A percentile compares a stretch with the other conserved stretches of the same genome.
These are phyloP conservation scores for Botrytis paeoniae DNA, from an alignment of 2,329 filamentous ascomycete species.

Conservation along the genomic window DNA sequence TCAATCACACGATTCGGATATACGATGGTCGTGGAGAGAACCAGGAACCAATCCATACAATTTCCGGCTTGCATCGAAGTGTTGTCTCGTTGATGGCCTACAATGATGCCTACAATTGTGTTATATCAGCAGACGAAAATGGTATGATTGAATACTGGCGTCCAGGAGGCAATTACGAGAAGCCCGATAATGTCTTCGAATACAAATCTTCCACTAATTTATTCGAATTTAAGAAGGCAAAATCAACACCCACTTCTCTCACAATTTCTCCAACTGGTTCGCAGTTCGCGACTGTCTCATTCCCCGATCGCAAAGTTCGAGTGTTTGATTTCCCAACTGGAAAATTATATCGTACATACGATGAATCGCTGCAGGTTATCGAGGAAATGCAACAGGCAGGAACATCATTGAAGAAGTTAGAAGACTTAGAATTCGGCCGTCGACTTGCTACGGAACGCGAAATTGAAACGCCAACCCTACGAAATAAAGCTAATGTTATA, in stretches of 20 bases:
- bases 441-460: slow-evolving; percentile 83
- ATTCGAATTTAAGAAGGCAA: slow-evolving; percentile 96
- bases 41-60: slow-evolving; percentile 69
- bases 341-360: slow-evolving; percentile 88
- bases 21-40: slow-evolving; percentile 89
- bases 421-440: slow-evolving; percentile 88
- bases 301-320: slow-evolving; percentile 89
- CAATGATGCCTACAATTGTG: slow-evolving; percentile 85
- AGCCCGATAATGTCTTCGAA: slow-evolving; percentile 86
- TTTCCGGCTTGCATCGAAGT: slow-evolving; percentile 76
- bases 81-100: slow-evolving; percentile 84
- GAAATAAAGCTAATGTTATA: slow-evolving; percentile 75
- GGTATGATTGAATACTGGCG: slow-evolving; percentile 98
- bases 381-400: slow-evolving; percentile 97
- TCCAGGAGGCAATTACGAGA: slow-evolving; percentile 76
- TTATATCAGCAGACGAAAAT: slow-evolving; percentile 80
- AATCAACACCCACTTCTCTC: slow-evolving; percentile 76
- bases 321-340: slow-evolving; percentile 89
- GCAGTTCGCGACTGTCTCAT: slow-evolving; percentile 83
- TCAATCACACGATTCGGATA: slow-evolving; percentile 69
- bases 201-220: slow-evolving; percentile 92
- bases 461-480: slow-evolving; percentile 66
- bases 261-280: slow-evolving; percentile 82
- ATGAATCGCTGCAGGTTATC: slow-evolving; percentile 85
- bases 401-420: slow-evolving; percentile 74